Evolutionary conservation across 768 basidiomycete genomes (phyloP).

Genomic region (Russula sp.): DNA sequence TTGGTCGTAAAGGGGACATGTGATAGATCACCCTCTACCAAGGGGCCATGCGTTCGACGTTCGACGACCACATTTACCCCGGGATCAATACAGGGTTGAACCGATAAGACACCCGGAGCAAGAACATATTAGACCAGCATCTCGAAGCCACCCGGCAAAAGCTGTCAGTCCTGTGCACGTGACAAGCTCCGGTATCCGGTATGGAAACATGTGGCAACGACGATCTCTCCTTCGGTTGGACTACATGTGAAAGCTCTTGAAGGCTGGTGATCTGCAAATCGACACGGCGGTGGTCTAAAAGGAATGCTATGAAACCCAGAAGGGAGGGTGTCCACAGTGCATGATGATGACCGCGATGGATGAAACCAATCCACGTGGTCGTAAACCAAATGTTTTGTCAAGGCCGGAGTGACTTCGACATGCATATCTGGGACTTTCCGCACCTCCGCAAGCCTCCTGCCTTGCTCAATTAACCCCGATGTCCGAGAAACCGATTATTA

Average conservation of each 20-base stretch:
- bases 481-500: background rate
- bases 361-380: too few species aligned
- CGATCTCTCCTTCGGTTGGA: background rate
- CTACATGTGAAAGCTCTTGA: background rate
- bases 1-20: background rate
- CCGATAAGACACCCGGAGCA: background rate
- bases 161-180: background rate
- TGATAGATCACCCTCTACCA: background rate
- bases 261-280: background rate
- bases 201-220: too few species aligned
- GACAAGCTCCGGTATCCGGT: background rate
- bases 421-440: too few species aligned
- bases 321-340: background rate
- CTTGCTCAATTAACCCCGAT: too few species aligned
- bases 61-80: background rate
- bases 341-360: too few species aligned
- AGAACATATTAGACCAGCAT: background rate
- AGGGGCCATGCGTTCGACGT: background rate
- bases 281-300: background rate
- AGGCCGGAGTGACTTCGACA: too few species aligned
- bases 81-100: background rate
- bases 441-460: too few species aligned
- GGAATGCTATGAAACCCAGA: background rate
- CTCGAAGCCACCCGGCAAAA: background rate
- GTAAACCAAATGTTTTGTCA: too few species aligned